Evolutionary conservation across 2,329 filamentous ascomycete genomes (phyloP).

Genomic region (Alternaria gansuensis): DNA sequence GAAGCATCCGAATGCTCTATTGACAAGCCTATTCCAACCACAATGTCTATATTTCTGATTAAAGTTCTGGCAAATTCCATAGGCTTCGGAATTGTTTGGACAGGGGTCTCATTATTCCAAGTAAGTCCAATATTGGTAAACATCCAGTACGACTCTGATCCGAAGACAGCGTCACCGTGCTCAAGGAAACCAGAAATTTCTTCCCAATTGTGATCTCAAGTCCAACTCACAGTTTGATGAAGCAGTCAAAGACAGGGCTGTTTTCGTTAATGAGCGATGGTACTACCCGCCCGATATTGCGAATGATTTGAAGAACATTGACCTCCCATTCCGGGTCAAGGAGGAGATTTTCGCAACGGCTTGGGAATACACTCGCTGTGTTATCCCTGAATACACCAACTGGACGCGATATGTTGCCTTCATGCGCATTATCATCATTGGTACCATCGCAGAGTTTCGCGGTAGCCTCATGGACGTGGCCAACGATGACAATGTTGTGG

Average conservation of each 20-base stretch:
- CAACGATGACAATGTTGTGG: conserved; percentile 4
- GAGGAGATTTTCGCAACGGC: conserved; percentile 30
- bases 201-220: neutral
- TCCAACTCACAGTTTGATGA: neutral
- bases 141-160: neutral
- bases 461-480: conserved; percentile 7
- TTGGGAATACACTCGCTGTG: conserved; percentile 34
- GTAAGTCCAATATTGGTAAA: neutral
- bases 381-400: conserved; percentile 35
- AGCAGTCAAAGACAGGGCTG: neutral
- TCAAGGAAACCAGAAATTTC: neutral
- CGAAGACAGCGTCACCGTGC: neutral
- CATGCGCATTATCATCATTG: conserved; percentile 24
- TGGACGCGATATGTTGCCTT: conserved; percentile 37
- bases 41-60: neutral
- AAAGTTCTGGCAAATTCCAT: neutral
- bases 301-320: conserved; percentile 13
- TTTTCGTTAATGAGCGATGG: conserved; percentile 9
- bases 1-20: neutral
- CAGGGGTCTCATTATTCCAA: neutral
- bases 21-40: neutral
- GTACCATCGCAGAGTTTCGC: conserved; percentile 10
- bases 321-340: conserved; percentile 7
- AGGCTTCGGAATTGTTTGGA: conserved; percentile 2
- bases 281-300: conserved; percentile 15